Evolutionary conservation across 345 rosid genomes (phyloP), one percentile per base, ranked within the genome.

Genomic region (Camelina hispida): DNA sequence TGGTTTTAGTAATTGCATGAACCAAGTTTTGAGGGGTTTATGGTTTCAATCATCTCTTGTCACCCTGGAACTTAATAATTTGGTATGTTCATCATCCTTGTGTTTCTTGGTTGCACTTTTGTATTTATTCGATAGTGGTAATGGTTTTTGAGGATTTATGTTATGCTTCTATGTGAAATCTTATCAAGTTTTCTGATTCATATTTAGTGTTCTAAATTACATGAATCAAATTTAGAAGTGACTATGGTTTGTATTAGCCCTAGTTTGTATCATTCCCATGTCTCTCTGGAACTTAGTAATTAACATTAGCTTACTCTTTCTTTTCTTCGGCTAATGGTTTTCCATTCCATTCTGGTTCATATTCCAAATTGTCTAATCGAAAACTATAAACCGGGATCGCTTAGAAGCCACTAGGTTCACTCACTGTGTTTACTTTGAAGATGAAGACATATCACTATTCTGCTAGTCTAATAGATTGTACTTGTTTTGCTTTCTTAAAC

Each of bases 131-230:
- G 1, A 37, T 12, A 2, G 7, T 40, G 66, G 8, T 22, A 42
- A 9, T 62, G 2, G 52, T 14, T 22, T 11, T 59, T 37, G 16
- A 1, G 11, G 15, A 35, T 56, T 40, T n/a, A 73, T 47, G 40
- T 46, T 34, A 73, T 57, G 30, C 32, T 44, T 74, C 18, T 23
- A 23, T 47, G 66, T 23, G 16, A 63, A 15, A 54, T 43, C 20
- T 55, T 44, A 9, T 56, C 25, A 32, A 57, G 11, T 57, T 25
- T 56, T 57, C 65, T 74, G 9, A 4, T 56, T 73, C 65, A 16
- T 17, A 52, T 7, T 1, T 50, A 12, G 25, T 23, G 25, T 23
- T 23, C 25, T 23, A 23, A 23, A 23, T 23, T 3, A 23, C 25
- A 23, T 23, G 25, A 23, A 23, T 23, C 25, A 23, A 23, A 23